Conservation (phyloP, 495 filamentous ascomycete genomes). For the Talaromyces trachyspermus region DNA sequence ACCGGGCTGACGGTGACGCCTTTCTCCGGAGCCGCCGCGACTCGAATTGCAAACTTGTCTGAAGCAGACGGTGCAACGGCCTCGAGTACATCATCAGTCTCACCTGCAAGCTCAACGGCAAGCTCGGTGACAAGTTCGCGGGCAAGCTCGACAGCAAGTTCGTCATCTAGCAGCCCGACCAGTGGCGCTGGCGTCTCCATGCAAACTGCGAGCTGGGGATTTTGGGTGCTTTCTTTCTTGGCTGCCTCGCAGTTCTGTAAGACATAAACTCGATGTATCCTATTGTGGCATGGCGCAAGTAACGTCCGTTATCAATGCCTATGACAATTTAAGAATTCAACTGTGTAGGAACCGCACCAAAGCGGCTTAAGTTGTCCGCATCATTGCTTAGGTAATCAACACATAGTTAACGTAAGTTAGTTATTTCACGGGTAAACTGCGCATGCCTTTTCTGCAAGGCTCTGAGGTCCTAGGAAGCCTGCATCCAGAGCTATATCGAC, state of each 20-base stretch:
- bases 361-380: too few relatives aligned
- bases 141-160: conserved; percentile 37
- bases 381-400: background rate
- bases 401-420: background rate
- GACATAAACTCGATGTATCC: background rate
- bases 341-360: too few relatives aligned
- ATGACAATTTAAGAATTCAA: too few relatives aligned
- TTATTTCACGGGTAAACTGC: background rate
- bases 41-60: conserved; percentile 32
- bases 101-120: conserved; percentile 21
- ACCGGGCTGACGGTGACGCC: conserved; percentile 36
- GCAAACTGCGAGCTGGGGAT: conserved; percentile 30
- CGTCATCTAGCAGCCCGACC: conserved; percentile 12
- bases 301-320: too few relatives aligned
- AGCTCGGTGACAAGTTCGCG: conserved; percentile 47
- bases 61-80: conserved; percentile 24
- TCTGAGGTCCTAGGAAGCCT: too few relatives aligned
- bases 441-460: too few relatives aligned
- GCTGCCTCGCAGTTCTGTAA: conserved; percentile 25
- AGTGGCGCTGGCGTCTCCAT: conserved; percentile 23
- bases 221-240: conserved; percentile 23
- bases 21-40: conserved; percentile 23
- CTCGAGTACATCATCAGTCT: conserved; percentile 18
- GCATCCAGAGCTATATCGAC: too few relatives aligned
- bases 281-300: too few relatives aligned